Evolutionary conservation across 1,139 yeast genomes (phyloP), one percentile per base, ranked within the genome.

Genomic region (Hanseniaspora sp.): DNA sequence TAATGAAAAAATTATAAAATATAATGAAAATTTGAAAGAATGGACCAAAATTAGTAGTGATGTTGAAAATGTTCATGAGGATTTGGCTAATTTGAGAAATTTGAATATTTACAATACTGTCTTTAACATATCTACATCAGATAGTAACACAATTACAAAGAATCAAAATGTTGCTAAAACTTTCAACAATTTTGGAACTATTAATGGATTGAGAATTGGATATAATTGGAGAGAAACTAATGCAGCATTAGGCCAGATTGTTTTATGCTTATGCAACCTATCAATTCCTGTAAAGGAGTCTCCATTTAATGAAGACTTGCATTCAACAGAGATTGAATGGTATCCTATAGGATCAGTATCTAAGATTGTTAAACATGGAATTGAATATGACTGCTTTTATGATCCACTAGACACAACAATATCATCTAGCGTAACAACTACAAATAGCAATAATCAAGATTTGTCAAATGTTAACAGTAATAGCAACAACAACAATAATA

Each of bases 181-280:
- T 30, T 44, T 39, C 3, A 45, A 39, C 17, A 45, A 28, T 31
- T 86, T 84, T 69, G 96, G 95, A 0, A 84, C 94, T 0, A 90
- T 92, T 31, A 90, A 90, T 66, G 95, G 92, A 0, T 73, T 86
- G 46, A 70, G 96, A 55, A 67, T 92, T 13, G 98, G 97, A 54
- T 79, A 90, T 0, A 85, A 94, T 3, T 88, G 96, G 95, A 80
- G 86, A 52, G 98, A 92, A 62, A 81, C 88, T 43, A 92, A 90
- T 64, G 94, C 95, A 1, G 97, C 95, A 0, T 71, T 92, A 66
- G 98, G 98, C 0, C 95, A 90, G 62, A 71, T 90, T 1, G 77
- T 86, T 4, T 67, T 88, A 18, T 68, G 90, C 28, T 66, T 90
- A 43, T 75, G 53, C 37, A 45, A 54, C 31, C 28, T 43, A 8